phyloP scores from a whole-genome alignment of 495 filamentous ascomycete species.

The Xylaria flabelliformis region DNA sequence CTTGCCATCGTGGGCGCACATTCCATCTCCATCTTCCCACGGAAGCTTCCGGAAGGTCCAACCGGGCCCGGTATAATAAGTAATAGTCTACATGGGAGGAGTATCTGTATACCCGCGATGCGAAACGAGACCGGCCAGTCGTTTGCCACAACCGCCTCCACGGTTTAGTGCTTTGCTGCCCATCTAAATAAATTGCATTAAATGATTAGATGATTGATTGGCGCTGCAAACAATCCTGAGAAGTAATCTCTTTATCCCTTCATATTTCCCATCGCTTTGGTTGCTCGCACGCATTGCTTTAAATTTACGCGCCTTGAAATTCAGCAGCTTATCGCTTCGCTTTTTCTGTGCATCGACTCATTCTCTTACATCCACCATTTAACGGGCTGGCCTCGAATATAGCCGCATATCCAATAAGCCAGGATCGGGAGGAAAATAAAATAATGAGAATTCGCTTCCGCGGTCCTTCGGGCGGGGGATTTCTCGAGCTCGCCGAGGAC shows the following conservation, averaged over 20 bases:
- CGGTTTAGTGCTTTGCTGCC: neutral
- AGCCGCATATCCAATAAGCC: neutral
- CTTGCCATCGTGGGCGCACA: slow-evolving; percentile 5
- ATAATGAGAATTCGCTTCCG: slow-evolving; percentile 48
- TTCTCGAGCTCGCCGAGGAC: slow-evolving; percentile 67
- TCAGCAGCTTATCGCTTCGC: neutral
- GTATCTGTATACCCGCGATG: slow-evolving; percentile 12
- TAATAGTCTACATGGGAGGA: neutral
- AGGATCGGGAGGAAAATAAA: neutral
- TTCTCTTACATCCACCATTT: neutral
- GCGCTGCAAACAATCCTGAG: neutral
- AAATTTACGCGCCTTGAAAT: neutral
- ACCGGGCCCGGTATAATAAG: slow-evolving; percentile 17
- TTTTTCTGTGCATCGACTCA: neutral
- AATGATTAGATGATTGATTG: neutral
- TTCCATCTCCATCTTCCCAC: neutral
- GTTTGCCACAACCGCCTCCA: slow-evolving; percentile 4
- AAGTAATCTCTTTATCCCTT: neutral
- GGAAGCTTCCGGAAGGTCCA: slow-evolving; percentile 25
- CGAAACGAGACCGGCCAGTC: neutral
- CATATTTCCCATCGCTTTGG: neutral
- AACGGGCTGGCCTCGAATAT: neutral
- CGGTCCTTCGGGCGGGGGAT: slow-evolving; percentile 49
- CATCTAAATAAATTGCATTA: neutral
- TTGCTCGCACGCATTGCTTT: neutral